Conservation (phyloP, 1,284 basidiomycete species). For the Cutaneotrichosporon sp. region DNA sequence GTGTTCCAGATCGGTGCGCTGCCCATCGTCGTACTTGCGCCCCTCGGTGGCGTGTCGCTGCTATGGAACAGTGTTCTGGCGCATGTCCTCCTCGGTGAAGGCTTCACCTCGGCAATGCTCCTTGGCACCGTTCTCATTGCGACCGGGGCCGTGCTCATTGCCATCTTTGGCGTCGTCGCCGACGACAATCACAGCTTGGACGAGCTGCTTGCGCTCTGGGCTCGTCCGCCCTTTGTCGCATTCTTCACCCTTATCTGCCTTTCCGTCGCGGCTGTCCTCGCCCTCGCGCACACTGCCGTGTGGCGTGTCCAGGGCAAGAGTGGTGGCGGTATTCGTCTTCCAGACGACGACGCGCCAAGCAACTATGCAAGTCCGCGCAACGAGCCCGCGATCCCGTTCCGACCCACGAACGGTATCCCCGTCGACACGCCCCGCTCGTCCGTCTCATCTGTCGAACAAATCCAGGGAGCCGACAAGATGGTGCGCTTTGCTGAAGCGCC, state of each 20-base stretch:
- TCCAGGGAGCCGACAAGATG: background rate
- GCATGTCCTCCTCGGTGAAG: slow-evolving; percentile 74
- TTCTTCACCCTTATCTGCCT: slow-evolving; percentile 73
- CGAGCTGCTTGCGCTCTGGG: slow-evolving; percentile 74
- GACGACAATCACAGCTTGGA: slow-evolving; percentile 84
- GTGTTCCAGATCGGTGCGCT: slow-evolving; percentile 91
- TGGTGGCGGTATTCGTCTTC: slow-evolving; percentile 1
- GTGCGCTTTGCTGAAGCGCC: slow-evolving; percentile 5
- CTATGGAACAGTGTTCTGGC: slow-evolving; percentile 95
- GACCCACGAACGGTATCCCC: slow-evolving; percentile 9
- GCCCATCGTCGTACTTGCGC: slow-evolving; percentile 85
- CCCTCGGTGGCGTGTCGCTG: slow-evolving; percentile 83
- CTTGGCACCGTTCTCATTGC: slow-evolving; percentile 82
- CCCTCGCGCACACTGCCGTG: slow-evolving; percentile 24
- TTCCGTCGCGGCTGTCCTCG: slow-evolving; percentile 59
- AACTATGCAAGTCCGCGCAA: slow-evolving; percentile 37
- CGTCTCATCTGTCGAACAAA: background rate
- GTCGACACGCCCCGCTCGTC: background rate
- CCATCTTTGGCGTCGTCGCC: slow-evolving; percentile 60
- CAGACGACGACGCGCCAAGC: slow-evolving; percentile 16
- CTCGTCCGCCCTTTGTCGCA: slow-evolving; percentile 68
- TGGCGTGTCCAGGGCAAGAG: background rate
- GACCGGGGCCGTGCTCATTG: slow-evolving; percentile 62
- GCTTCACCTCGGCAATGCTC: slow-evolving; percentile 78
- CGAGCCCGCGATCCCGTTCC: slow-evolving; percentile 35